Base-by-base conservation (phyloP, 2,329 filamentous ascomycete genomes). In the Paecilomyces formosus region DNA sequence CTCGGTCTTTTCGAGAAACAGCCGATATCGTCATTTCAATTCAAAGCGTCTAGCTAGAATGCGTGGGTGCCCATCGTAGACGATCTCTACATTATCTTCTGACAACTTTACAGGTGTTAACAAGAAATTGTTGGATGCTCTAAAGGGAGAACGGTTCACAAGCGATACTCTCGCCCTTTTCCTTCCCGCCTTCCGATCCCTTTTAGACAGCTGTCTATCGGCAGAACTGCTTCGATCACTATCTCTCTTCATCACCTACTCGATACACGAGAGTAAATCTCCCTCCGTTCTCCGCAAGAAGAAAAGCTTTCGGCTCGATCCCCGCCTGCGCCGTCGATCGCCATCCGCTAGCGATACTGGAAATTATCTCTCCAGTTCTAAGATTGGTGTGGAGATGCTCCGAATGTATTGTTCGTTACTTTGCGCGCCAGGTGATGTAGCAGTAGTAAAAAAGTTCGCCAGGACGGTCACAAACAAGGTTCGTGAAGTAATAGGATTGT, bases 391-490 rank as follows among this genome's bases (percentile, higher is more conserved):
- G 39, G 86, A 83, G 61, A 84, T 97, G 56, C 77, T 97, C 21
- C 84, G 84, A 62, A 86, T 96, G 74, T 93, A 94, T 68, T 83
- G 88, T 7, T 82, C 86, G 26, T 80, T 96, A 11, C 78, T 97
- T 9, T 96, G 92, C 67, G 86, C 90, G 61, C 85, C 85, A 65
- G 82, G 82, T 22, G 90, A 87, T 63, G 76, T 82, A 9, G 79
- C 79, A 13, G 86, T 88, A 61, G 88, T 96, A 58, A 85, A 87
- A 68, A 94, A 92, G 66, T 97, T 99, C 78, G 90, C 92, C 4
- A 89, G 88, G 68, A 95, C 93, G 1, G 93, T 99, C 8, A 97
- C 93, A 22, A 96, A 96, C 66, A 96, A 96, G 82, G 89, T 91
- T 78, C 68, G 79, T 73, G 61, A 53, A 18, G 21, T 30, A 28